Evolutionary conservation across 2,329 filamentous ascomycete species (phyloP), one percentile per base, ranked within the genome.

Genomic region (Aspergillus sp.): DNA sequence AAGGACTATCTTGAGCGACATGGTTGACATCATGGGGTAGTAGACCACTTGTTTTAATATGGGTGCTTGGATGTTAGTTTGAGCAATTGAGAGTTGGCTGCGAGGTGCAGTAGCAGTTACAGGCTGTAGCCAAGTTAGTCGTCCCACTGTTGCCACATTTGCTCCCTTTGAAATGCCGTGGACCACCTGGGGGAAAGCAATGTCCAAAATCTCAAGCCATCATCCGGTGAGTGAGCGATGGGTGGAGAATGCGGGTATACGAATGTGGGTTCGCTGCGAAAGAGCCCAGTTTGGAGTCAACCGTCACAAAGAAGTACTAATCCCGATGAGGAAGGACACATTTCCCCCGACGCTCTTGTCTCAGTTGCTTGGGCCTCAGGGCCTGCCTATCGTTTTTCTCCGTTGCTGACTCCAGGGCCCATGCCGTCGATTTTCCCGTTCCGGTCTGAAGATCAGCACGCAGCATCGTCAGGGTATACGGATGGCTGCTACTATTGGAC

Each of bases 251-350:
- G 11, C 20, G 41, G 17, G 20, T 22, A 22, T 18, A 15, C 22
- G 20, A 18, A 13, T 20, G 39, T 13, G n/a, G n/a, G 22, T 8
- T 12, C 13, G 41, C 17, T 43, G 18, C 18, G 11, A 30, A 30
- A 30, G 26, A 30, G 26, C 26, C 22, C 26, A 30, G 26, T 9
- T 30, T 30, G 26, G 26, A n/a, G n/a, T 32, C 18, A 43, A 7
- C 13, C 2, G 18, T 48, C 48, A 18, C 13, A 24, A 41, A 26
- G 26, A 36, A 53, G 42, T 18, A 44, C 53, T 55, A 55, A 41
- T 17, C 45, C 53, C 5, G 47, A 49, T 50, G 22, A 43, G 53
- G 53, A 55, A 55, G 45, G 45, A 48, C 6, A 20, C 38, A 26
- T 30, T 43, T 24, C 15, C 20, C 18, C 30, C 24, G 32, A 18